Evolutionary conservation across 2,329 filamentous ascomycete genomes (phyloP).

Genomic region (Microdochium bolleyi): DNA sequence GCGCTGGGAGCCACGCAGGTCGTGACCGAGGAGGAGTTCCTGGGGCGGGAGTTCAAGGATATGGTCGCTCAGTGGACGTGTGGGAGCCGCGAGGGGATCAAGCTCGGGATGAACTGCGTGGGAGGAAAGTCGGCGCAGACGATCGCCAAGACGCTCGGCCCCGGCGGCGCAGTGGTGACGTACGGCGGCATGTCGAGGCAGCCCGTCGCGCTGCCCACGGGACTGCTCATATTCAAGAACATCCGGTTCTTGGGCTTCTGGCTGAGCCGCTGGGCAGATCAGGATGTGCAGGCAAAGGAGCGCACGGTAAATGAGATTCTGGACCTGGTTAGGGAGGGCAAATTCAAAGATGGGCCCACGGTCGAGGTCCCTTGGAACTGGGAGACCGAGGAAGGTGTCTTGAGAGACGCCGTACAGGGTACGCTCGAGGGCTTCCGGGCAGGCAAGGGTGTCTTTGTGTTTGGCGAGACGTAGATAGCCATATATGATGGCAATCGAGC

Average conservation of each 20-base stretch:
- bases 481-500: background rate
- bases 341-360: constrained; percentile 79
- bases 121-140: constrained; percentile 78
- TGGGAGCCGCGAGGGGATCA: constrained; percentile 62
- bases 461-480: constrained; percentile 44
- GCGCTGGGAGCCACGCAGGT: constrained; percentile 50
- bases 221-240: constrained; percentile 88
- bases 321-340: constrained; percentile 61
- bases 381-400: constrained; percentile 62
- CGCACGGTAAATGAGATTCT: constrained; percentile 81
- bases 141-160: constrained; percentile 65
- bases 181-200: constrained; percentile 94
- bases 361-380: constrained; percentile 76
- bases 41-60: constrained; percentile 52
- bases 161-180: constrained; percentile 71
- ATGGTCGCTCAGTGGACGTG: constrained; percentile 58
- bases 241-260: constrained; percentile 88
- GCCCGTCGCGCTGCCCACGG: constrained; percentile 73
- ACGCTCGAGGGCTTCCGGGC: constrained; percentile 77
- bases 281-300: constrained; percentile 64
- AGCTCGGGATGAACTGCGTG: constrained; percentile 85
- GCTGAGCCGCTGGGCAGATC: constrained; percentile 83
- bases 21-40: constrained; percentile 47
- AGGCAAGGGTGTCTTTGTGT: constrained; percentile 88
- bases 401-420: constrained; percentile 71